Percentiles rank a stretch among this genome's conserved stretches.
Evolutionary conservation across 257 asterid genomes (phyloP).

Genomic region (Solanum sejunctum): DNA sequence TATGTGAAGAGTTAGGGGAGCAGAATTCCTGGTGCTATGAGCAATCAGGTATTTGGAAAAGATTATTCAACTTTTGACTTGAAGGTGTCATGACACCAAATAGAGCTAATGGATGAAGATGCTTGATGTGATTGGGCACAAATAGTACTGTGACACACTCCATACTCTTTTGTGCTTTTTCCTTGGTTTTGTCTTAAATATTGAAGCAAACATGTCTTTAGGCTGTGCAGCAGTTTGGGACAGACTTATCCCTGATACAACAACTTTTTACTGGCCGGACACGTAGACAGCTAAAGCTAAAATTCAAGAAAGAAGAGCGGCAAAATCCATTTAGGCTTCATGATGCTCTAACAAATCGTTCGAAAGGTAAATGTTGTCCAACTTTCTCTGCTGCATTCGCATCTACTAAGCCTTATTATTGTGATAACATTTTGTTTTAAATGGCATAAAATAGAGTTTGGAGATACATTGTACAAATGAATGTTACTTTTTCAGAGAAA

Average conservation of each 20-base stretch:
- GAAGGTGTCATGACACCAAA: neutral
- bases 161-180: neutral
- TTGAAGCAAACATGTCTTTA: neutral
- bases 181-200: neutral
- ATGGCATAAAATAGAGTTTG: neutral
- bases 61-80: neutral
- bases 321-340: constrained; percentile 60
- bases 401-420: neutral
- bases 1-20: neutral
- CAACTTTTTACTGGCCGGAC: constrained; percentile 76
- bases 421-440: neutral
- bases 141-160: neutral
- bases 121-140: neutral
- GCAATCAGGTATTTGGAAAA: neutral
- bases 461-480: neutral
- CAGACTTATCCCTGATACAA: constrained; percentile 77
- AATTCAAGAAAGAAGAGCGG: constrained; percentile 79
- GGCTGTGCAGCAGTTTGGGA: constrained; percentile 80
- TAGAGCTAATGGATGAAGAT: neutral
- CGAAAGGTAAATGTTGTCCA: constrained; percentile 29
- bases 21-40: neutral
- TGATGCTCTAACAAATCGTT: constrained; percentile 64
- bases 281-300: constrained; percentile 52
- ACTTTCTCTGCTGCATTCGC: neutral
- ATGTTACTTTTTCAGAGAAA: neutral